These are phyloP conservation scores for Metschnikowia drakensbergensis DNA, from an alignment of 805 yeast species.

Conservation along the genomic window DNA sequence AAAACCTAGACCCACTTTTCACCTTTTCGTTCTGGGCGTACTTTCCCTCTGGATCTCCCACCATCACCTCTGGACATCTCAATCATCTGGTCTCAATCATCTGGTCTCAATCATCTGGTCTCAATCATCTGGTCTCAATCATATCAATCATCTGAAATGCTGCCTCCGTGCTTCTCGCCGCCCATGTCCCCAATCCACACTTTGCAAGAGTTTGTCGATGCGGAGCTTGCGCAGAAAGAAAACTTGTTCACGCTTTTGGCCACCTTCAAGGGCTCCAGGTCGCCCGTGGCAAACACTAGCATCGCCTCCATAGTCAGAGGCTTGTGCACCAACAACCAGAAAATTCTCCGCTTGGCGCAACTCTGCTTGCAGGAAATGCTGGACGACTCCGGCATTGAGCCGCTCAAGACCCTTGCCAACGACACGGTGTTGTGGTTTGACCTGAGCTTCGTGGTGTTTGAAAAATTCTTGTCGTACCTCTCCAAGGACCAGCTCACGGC, in stretches of 20 bases:
- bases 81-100: too few species aligned
- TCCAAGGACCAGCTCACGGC: conserved; percentile 17
- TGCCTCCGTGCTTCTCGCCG: too few species aligned
- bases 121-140: too few species aligned
- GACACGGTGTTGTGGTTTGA: conserved; percentile 40
- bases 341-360: conserved; percentile 22
- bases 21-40: too few species aligned
- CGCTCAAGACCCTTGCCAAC: conserved; percentile 35
- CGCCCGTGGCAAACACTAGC: conserved; percentile 18
- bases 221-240: conserved; percentile 32
- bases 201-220: conserved; percentile 14
- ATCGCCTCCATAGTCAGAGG: conserved; percentile 37
- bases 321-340: conserved; percentile 36
- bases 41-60: too few species aligned
- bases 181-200: neutral
- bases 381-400: conserved; percentile 16
- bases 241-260: conserved; percentile 35
- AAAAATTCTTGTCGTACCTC: conserved; percentile 25
- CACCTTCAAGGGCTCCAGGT: conserved; percentile 28
- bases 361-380: conserved; percentile 13
- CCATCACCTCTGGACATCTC: too few species aligned
- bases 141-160: too few species aligned
- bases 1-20: neutral
- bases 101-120: too few species aligned
- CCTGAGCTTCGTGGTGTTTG: conserved; percentile 30